phyloP scores from a whole-genome alignment of 129 eudicot species.

The Chrysanthemum lavandulifolium region DNA sequence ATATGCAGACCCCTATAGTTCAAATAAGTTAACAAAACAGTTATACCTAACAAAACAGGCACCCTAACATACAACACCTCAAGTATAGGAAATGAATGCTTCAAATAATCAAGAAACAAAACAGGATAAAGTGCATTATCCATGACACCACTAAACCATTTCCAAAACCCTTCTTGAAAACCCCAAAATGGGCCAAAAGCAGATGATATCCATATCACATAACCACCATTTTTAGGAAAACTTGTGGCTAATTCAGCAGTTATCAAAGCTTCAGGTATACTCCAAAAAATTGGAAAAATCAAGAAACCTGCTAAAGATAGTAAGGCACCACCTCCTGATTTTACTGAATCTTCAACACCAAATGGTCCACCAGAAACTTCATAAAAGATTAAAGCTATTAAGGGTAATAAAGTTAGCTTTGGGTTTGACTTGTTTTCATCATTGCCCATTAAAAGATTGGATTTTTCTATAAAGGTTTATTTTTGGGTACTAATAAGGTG shows the following conservation, averaged over 20 bases:
- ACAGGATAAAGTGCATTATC: constrained; percentile 97
- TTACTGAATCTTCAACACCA: constrained; percentile 91
- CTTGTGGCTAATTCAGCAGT: constrained; percentile 91
- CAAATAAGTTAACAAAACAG: constrained; percentile 66
- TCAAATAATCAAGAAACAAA: constrained; percentile 76
- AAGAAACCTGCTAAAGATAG: constrained; percentile 77
- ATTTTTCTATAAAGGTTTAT: constrained; percentile 17
- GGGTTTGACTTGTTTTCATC: constrained; percentile 41
- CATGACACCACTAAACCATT: constrained; percentile 96
- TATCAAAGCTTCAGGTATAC: constrained; percentile 87
- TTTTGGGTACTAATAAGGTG: constrained; percentile 12
- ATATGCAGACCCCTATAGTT: constrained; percentile 84
- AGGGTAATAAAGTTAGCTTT: constrained; percentile 62
- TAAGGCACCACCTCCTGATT: constrained; percentile 85
- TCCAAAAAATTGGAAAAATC: constrained; percentile 84
- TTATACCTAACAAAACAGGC: constrained; percentile 65
- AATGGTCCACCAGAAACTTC: constrained; percentile 97
- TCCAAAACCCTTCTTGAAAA: constrained; percentile 92
- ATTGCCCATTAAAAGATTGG: constrained; percentile 37
- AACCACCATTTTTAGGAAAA: constrained; percentile 91
- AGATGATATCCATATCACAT: constrained; percentile 89
- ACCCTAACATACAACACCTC: constrained; percentile 51
- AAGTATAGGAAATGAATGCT: constrained; percentile 68
- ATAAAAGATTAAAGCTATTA: constrained; percentile 80
- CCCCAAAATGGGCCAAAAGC: constrained; percentile 98